Evolutionary conservation across 164 flowering plant species (phyloP), one percentile per base, ranked within the genome.

Genomic region (Stephania japonica): DNA sequence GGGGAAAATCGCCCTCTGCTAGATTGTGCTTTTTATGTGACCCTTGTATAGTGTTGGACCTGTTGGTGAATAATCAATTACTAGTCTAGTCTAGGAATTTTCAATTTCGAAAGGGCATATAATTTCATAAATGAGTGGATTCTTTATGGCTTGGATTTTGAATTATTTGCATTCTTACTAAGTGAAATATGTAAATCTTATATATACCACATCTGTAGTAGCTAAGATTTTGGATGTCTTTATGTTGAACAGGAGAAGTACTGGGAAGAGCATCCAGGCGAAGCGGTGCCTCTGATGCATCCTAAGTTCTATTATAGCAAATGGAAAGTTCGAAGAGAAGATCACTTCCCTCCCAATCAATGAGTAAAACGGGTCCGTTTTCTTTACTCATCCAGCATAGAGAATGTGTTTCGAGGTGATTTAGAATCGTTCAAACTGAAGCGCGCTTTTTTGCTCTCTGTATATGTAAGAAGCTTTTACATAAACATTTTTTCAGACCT

Each of bases 261-360:
- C 79, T 92, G 98, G 97, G 97, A 94, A 83, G 93, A 89, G 11
- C 98, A 94, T 62, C 97, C 97, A 42, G 97, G 98, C 59, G 85
- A 92, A 78, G 84, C 77, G 12, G 93, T 89, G 42, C 96, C 96
- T 24, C 67, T 93, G 3, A 93, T 91, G 98, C 79, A 73, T 73
- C 98, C 98, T 7, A 85, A 75, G 69, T 91, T 88, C 75, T 91
- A 93, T 75, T 72, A 65, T 18, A 97, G 97, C 19, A 91, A 90
- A 67, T 93, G 97, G 98, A 91, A 75, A 79, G 86, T 91, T 21
- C 25, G 62, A 32, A 80, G 82, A 73, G 95, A 88, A 11, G 89
- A 85, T 9, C 80, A 81, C 65, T 80, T 74, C 18, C 70, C 71
- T 5, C 75, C 83, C 13, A 75, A 73, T 53, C 67, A 80, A 69